Base-by-base conservation (phyloP, 2,329 filamentous ascomycete genomes). In the Venturia oleaginea region DNA sequence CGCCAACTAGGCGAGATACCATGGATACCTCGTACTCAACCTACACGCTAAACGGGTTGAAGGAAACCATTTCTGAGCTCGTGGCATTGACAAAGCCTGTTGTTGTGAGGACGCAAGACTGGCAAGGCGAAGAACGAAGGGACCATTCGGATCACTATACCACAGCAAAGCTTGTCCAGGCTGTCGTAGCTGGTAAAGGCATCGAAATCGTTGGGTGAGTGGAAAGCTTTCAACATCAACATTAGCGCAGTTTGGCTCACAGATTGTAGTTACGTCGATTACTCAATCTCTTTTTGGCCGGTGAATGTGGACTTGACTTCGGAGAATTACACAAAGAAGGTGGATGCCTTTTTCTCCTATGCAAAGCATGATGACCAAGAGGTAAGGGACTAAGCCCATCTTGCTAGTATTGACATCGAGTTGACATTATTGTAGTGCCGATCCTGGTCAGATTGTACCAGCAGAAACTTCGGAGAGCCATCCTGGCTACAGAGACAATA, bases 141-240 rank as follows among this genome's bases (percentile, higher is more conserved):
- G 65, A 61, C 57, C 54, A 57, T n/a, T 66, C 63, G 38, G 71
- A 73, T 38, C 71, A 74, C 24, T 64, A 68, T 11, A 65, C 70
- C 8, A 70, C 71, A 48, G 72, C 71, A 1, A 68, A 69, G 46
- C 59, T 74, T 6, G 71, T 72, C 6, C 65, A 67, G n/a, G 69
- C 72, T 17, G 68, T 69, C 5, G 34, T 46, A 7, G 34, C 19
- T 10, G n/a, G 34, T 13, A 32, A n/a, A 73, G 70, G 38, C 67
- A 68, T 48, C 71, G 37, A 46, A 8, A 46, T 61, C 22, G 37
- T 61, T n/a, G 59, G 59, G 59, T 57, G 30, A 57, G 51, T 22
- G 19, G 5, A 57, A 6, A 19, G 51, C 6, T 34, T 13, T 57
- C 6, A 15, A 57, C 10, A 57, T 34, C 34, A 8, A 8, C 17